Base-by-base conservation (phyloP, 2,329 filamentous ascomycete genomes). In the Rosellinia necatrix region DNA sequence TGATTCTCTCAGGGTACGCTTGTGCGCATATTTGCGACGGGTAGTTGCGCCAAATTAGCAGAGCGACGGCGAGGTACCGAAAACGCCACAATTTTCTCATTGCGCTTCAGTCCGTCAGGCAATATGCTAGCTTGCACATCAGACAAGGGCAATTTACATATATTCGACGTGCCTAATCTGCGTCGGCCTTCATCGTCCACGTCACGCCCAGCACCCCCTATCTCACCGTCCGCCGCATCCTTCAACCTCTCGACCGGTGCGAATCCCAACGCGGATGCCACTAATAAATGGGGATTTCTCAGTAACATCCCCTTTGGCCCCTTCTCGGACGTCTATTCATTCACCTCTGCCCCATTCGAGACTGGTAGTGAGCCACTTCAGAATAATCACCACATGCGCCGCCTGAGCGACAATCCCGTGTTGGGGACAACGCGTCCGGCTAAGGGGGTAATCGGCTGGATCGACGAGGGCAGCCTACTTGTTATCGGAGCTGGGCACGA, bases 131-230 rank as follows among this genome's bases (percentile, higher is more conserved):
- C 94, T 22, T 93, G 92, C 59, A 97, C 93, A 1, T 97, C 92
- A 1, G 94, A 99, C 78, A 99, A 97, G 75, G 92, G 91, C 5
- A 99, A 92, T 0, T 80, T 99, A 9, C 94, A 99, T 73, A 83
- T 99, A 32, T 99, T 97, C 70, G 92, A 97, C 68, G 81, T 97
- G 1, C 88, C 88, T 3, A 81, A 83, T 56, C 76, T 78, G 7
- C 78, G 67, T 29, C 76, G 47, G 76, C 51, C 63, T 30, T 9
- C 48, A 10, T 63, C 60, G 4, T 49, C 54, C 38, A 38, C 64
- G 51, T 47, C 61, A 48, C 56, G 59, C 13, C 27, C 61, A 40
- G 44, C 49, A n/a, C 50, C 57, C 40, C 66, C 62, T 50, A 49
- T 44, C 32, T 51, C 60, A n/a, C 44, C 53, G 10, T 58, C 60